Conservation (phyloP, 805 yeast species). For the Spathaspora passalidarum region DNA sequence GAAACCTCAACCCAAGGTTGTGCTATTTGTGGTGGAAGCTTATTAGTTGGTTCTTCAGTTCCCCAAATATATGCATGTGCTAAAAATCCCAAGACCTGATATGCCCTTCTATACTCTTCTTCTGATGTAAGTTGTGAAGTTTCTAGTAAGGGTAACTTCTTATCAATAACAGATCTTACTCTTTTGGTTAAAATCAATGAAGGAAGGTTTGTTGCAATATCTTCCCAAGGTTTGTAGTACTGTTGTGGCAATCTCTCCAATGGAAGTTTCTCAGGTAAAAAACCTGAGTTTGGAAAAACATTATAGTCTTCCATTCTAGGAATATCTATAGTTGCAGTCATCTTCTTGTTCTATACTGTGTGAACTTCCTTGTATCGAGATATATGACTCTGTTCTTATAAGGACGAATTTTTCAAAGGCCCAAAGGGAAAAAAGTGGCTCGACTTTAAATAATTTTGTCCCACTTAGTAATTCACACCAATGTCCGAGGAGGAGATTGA, state of each 20-base stretch:
- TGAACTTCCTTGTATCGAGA: no score
- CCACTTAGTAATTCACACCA: background rate
- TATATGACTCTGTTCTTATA: no score
- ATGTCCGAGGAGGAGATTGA: no score
- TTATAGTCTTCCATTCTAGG: conserved; percentile 57
- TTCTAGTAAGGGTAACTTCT: conserved; percentile 52
- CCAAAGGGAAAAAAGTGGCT: conserved; percentile 1
- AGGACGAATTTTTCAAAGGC: background rate
- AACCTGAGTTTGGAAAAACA: conserved; percentile 70
- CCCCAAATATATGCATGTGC: conserved; percentile 93
- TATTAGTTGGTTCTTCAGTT: conserved; percentile 55
- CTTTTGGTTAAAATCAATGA: conserved; percentile 65
- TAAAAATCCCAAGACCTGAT: conserved; percentile 72
- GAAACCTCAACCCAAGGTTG: conserved; percentile 63
- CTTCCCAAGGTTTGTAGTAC: conserved; percentile 79
- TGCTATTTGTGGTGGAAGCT: conserved; percentile 66
- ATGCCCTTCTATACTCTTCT: conserved; percentile 72
- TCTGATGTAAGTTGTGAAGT: conserved; percentile 43
- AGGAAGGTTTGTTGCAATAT: conserved; percentile 61
- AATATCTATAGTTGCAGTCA: conserved; percentile 9
- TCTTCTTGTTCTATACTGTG: no score
- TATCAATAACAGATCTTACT: conserved; percentile 62
- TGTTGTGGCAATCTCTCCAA: conserved; percentile 53
- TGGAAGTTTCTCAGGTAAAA: conserved; percentile 71
- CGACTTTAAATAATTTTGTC: background rate